A percentile compares a stretch with the other conserved stretches of the same genome.
Conservation (phyloP, 129 eudicot species). For the Scalesia atractyloides region DNA sequence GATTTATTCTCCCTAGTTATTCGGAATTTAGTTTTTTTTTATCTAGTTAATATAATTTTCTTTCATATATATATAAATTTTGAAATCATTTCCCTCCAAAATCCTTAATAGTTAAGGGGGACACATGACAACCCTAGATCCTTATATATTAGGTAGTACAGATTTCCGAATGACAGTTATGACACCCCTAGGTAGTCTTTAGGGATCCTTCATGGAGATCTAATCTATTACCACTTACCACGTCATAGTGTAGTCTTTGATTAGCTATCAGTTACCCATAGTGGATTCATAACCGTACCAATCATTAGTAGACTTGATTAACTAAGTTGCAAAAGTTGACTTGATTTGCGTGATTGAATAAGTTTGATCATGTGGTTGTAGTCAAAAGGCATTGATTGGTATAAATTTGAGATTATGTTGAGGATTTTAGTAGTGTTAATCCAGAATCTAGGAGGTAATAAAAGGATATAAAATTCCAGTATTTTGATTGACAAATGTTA, state of each 20-base stretch:
- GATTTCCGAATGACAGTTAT: too few species aligned
- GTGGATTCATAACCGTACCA: constrained; percentile 1
- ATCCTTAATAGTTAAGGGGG: too few species aligned
- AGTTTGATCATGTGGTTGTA: constrained; percentile 5
- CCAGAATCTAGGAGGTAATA: background rate
- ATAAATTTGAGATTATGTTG: background rate
- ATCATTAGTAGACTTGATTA: background rate
- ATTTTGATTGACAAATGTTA: too few species aligned
- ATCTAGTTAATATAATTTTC: too few species aligned
- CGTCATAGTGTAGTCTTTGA: background rate
- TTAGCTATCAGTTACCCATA: background rate
- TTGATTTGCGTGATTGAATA: background rate
- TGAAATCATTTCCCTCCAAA: too few species aligned
- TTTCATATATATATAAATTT: too few species aligned
- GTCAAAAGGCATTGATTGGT: background rate
- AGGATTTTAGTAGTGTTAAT: background rate
- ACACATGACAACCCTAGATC: too few species aligned
- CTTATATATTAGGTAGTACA: too few species aligned
- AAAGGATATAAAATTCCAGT: too few species aligned
- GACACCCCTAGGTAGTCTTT: background rate
- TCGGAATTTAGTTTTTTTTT: too few species aligned
- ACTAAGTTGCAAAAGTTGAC: background rate
- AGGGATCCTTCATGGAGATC: constrained; percentile 19
- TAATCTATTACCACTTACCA: background rate
- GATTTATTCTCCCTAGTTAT: too few species aligned